phyloP scores from a whole-genome alignment of 1,139 yeast species.

The Scheffersomyces cryptocercus region DNA sequence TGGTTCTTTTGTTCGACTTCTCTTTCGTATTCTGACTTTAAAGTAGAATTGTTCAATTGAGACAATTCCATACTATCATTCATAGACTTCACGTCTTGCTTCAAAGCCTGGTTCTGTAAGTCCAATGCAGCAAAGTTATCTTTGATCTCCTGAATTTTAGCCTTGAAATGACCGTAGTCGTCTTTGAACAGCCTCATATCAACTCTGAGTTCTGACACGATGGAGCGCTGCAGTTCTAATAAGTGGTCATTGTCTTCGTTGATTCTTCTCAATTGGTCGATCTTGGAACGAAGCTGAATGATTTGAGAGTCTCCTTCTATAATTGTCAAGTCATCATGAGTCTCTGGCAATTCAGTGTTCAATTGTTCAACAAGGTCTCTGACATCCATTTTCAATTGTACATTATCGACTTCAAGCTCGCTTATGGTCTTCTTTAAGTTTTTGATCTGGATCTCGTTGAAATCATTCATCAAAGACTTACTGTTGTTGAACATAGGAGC shows the following conservation, averaged over 20 bases:
- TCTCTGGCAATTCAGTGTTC: slow-evolving; percentile 2
- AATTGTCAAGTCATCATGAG: slow-evolving; percentile 5
- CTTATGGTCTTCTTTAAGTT: slow-evolving; percentile 11
- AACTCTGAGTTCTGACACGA: slow-evolving; percentile 5
- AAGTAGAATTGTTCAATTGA: slow-evolving; percentile 10
- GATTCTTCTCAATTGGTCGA: slow-evolving; percentile 4
- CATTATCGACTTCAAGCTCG: slow-evolving; percentile 12
- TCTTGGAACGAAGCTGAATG: neutral
- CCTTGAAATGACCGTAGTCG: slow-evolving; percentile 15
- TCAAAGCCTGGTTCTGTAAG: slow-evolving; percentile 10
- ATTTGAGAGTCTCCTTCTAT: neutral
- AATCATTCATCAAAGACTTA: slow-evolving; percentile 1
- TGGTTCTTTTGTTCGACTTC: neutral
- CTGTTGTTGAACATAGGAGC: neutral
- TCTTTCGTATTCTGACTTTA: slow-evolving; percentile 8
- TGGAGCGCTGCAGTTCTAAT: slow-evolving; percentile 10
- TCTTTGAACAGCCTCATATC: slow-evolving; percentile 14
- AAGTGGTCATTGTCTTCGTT: slow-evolving; percentile 6
- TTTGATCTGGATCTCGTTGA: slow-evolving; percentile 7
- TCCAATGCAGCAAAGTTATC: slow-evolving; percentile 6
- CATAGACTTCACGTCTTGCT: slow-evolving; percentile 10
- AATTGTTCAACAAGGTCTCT: slow-evolving; percentile 5
- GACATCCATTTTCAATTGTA: slow-evolving; percentile 11
- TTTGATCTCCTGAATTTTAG: slow-evolving; percentile 13
- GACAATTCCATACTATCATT: slow-evolving; percentile 11